A percentile compares a stretch with the other conserved stretches of the same genome.
phyloP scores from a whole-genome alignment of 1,284 basidiomycete genomes.

The Cryptococcus deneoformans region DNA sequence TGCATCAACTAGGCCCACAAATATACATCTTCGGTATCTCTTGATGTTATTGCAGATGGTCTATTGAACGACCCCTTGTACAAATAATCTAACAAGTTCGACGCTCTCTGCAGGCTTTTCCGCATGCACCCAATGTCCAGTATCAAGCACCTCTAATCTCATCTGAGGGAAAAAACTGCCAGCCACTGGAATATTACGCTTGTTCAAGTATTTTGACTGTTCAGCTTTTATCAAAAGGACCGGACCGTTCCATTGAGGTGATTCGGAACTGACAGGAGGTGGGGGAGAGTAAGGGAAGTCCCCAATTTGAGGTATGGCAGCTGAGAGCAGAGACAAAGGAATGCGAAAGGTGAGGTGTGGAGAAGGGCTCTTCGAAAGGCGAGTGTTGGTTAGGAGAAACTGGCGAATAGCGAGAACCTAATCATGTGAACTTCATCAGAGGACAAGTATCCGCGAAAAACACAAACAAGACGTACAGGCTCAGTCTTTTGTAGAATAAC shows the following conservation, averaged over 20 bases:
- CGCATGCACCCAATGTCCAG: slow-evolving; percentile 52
- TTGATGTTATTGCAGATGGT: no score
- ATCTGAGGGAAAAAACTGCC: slow-evolving; percentile 55
- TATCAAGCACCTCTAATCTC: slow-evolving; percentile 41
- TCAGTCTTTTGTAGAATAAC: slow-evolving; percentile 52
- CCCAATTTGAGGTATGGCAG: slow-evolving; percentile 53
- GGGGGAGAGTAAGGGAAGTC: slow-evolving; percentile 54
- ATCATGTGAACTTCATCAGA: slow-evolving; percentile 16
- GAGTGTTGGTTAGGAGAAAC: slow-evolving; percentile 58
- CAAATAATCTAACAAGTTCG: slow-evolving; percentile 36
- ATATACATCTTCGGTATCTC: no score
- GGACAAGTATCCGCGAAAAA: background rate
- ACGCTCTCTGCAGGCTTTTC: slow-evolving; percentile 46
- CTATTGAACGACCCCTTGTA: slow-evolving; percentile 13
- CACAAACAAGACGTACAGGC: slow-evolving; percentile 33
- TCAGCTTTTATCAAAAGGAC: slow-evolving; percentile 57
- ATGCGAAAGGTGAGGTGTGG: slow-evolving; percentile 52
- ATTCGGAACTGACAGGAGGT: slow-evolving; percentile 24
- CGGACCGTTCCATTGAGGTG: slow-evolving; percentile 49
- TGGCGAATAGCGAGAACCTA: slow-evolving; percentile 54
- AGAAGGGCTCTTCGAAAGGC: slow-evolving; percentile 23
- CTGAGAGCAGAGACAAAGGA: slow-evolving; percentile 51
- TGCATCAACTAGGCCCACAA: no score
- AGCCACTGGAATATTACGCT: slow-evolving; percentile 52
- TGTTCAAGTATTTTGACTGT: slow-evolving; percentile 55